phyloP scores from a whole-genome alignment of 805 yeast genomes.

The Cyberlindnera mycetangii region DNA sequence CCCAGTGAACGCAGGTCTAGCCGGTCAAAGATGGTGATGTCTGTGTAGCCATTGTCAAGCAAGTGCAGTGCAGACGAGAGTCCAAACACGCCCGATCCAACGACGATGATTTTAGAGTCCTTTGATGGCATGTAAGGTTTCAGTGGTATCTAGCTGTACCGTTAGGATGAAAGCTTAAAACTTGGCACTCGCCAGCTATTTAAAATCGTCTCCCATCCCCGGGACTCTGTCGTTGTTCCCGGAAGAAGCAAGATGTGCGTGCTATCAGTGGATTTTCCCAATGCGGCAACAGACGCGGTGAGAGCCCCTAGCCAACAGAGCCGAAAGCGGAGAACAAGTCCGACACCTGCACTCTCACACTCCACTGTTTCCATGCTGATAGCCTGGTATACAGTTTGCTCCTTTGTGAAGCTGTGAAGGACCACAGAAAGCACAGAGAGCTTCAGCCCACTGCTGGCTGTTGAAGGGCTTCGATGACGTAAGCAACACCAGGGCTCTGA shows the following conservation, averaged over 20 bases:
- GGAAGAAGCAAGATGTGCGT: neutral
- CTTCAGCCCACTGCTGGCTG: too few species aligned
- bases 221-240: neutral
- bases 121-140: too few species aligned
- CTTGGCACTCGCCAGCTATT: neutral
- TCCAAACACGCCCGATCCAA: constrained; percentile 51
- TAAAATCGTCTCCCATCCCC: too few species aligned
- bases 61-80: constrained; percentile 44
- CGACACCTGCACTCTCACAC: too few species aligned
- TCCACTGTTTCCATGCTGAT: too few species aligned
- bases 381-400: too few species aligned
- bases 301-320: neutral
- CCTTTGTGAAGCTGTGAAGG: too few species aligned
- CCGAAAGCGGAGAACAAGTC: neutral
- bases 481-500: too few species aligned
- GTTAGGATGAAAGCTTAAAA: too few species aligned
- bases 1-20: constrained; percentile 29
- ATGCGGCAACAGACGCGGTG: neutral
- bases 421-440: too few species aligned
- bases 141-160: neutral
- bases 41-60: constrained; percentile 34
- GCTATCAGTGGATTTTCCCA: constrained; percentile 4
- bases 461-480: too few species aligned
- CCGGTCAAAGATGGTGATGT: constrained; percentile 39
- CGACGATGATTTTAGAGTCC: constrained; percentile 32